Conservation (phyloP, 192 early-diverging fungal genomes). For the Rhizophagus sp. region DNA sequence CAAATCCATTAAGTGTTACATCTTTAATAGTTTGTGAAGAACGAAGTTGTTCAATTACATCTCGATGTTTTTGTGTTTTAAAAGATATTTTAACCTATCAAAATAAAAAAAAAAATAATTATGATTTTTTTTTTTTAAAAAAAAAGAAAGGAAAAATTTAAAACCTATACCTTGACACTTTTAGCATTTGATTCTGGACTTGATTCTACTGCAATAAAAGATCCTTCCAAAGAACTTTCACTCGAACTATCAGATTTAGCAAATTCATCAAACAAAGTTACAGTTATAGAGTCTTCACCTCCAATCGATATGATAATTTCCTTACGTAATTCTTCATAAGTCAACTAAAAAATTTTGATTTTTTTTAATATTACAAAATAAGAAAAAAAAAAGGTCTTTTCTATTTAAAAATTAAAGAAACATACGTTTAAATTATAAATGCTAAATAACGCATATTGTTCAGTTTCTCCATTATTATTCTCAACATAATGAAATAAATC, state of each 20-base stretch:
- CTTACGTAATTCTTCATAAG: background rate
- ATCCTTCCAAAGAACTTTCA: conserved; percentile 1
- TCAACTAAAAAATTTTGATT: background rate
- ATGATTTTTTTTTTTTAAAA: background rate
- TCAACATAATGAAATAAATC: conserved; percentile 5
- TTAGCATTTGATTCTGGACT: background rate
- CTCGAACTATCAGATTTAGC: background rate
- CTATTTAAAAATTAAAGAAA: background rate
- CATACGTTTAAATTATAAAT: conserved; percentile 11
- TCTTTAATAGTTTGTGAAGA: background rate
- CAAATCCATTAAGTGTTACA: conserved; percentile 18
- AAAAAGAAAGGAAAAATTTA: background rate
- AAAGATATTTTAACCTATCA: conserved; percentile 14
- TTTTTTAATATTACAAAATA: background rate
- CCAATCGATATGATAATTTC: background rate
- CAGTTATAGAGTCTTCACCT: background rate
- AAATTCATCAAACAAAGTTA: background rate
- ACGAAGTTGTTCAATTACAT: background rate
- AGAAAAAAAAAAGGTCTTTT: background rate
- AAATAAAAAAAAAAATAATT: background rate
- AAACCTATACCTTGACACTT: background rate
- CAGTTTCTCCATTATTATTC: background rate
- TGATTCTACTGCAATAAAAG: background rate
- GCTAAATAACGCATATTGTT: background rate
- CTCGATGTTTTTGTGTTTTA: background rate